Evolutionary conservation across 345 rosid species (phyloP).

Genomic region (Salix brachista): DNA sequence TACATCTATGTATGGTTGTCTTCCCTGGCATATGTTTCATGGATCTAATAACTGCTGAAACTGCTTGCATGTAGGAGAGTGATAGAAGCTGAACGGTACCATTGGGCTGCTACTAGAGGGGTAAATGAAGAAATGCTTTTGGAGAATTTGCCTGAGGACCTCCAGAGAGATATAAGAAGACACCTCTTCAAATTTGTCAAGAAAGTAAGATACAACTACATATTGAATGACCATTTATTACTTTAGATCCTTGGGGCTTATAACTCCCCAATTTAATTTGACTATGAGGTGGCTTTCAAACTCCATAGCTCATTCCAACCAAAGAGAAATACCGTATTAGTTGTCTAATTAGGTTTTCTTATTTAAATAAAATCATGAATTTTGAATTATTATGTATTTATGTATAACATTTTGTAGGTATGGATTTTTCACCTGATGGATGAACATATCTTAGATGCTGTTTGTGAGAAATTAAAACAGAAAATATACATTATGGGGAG

Average conservation of each 20-base stretch:
- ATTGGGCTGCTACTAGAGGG: slow-evolving; percentile 93
- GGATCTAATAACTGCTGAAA: neutral
- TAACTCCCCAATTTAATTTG: neutral
- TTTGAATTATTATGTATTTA: neutral
- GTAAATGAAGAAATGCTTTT: slow-evolving; percentile 68
- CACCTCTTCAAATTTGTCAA: slow-evolving; percentile 79
- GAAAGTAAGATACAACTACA: slow-evolving; percentile 42
- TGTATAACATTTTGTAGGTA: slow-evolving; percentile 42
- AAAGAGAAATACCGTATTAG: neutral
- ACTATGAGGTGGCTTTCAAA: neutral
- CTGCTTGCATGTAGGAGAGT: slow-evolving; percentile 53
- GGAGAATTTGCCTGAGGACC: slow-evolving; percentile 79
- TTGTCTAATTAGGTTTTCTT: neutral
- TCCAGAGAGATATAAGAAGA: slow-evolving; percentile 82
- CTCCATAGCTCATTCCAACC: neutral
- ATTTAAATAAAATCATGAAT: neutral
- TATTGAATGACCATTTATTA: neutral
- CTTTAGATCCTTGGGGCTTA: neutral
- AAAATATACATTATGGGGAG: slow-evolving; percentile 65
- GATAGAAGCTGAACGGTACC: slow-evolving; percentile 69
- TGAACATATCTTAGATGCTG: slow-evolving; percentile 58
- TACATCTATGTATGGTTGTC: neutral
- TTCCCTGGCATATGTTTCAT: neutral
- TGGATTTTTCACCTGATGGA: slow-evolving; percentile 71
- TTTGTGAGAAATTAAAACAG: slow-evolving; percentile 70